phyloP scores from a whole-genome alignment of 139 green algal species.

The Cymbomonas tetramitiformis region DNA sequence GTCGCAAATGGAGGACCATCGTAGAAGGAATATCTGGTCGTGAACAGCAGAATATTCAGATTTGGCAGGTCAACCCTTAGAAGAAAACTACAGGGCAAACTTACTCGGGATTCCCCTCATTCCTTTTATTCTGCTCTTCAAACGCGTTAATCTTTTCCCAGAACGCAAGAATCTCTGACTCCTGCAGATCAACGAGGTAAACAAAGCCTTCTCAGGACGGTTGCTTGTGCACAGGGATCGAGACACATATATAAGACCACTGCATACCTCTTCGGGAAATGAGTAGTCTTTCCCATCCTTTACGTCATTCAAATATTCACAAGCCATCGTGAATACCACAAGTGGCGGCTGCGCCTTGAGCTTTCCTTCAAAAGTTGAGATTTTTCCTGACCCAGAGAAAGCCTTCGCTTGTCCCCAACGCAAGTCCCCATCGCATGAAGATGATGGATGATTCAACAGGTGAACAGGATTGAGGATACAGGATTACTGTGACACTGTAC shows the following conservation, averaged over 20 bases:
- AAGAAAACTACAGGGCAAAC: no score
- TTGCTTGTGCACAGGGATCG: neutral
- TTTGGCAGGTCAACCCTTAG: neutral
- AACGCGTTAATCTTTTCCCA: conserved; percentile 62
- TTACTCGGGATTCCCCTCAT: conserved; percentile 80
- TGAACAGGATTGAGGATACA: no score
- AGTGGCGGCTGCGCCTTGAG: no score
- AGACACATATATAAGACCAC: neutral
- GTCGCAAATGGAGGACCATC: conserved; percentile 96
- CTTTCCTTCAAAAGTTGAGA: no score
- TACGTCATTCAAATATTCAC: conserved; percentile 42
- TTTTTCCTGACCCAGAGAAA: no score
- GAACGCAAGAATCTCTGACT: conserved; percentile 58
- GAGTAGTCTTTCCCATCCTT: conserved; percentile 49
- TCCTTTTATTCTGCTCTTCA: conserved; percentile 64
- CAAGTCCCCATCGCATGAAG: no score
- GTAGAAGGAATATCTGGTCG: conserved; percentile 62
- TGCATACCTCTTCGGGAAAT: conserved; percentile 57
- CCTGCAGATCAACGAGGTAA: conserved; percentile 24
- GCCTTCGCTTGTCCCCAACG: no score
- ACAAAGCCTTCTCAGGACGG: neutral
- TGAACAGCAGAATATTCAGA: neutral
- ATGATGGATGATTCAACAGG: no score
- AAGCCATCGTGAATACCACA: no score
- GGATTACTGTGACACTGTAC: no score